A percentile compares a stretch with the other conserved stretches of the same genome.
phyloP scores from a whole-genome alignment of 2,329 filamentous ascomycete species.

The Phialophora verrucosa region DNA sequence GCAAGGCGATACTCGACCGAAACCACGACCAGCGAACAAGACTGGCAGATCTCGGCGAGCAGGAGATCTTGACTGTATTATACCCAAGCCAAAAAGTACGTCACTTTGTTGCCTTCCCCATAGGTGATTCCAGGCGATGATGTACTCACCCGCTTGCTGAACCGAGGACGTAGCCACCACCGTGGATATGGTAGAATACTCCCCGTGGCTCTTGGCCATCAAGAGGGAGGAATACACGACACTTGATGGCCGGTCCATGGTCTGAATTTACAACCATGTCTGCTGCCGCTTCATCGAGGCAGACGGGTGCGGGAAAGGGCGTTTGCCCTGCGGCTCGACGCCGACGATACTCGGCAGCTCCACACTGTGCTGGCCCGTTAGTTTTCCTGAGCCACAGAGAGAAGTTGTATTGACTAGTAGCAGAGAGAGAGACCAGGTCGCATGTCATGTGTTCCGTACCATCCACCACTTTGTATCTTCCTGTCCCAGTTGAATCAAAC shows the following conservation, averaged over 20 bases:
- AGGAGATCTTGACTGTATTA: neutral
- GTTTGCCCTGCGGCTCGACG: neutral
- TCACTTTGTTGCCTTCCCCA: neutral
- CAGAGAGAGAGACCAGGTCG: neutral
- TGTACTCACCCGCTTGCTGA: neutral
- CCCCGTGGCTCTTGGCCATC: neutral
- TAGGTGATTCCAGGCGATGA: neutral
- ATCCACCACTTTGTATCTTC: neutral
- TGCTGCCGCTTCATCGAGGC: neutral
- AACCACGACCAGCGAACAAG: constrained; percentile 4
- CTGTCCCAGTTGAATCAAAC: neutral
- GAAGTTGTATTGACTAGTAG: neutral
- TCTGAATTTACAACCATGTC: neutral
- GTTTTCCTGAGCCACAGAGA: neutral
- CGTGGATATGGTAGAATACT: neutral
- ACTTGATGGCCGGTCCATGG: neutral
- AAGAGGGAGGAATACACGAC: neutral
- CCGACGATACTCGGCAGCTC: neutral
- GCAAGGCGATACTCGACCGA: constrained; percentile 22
- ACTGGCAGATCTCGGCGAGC: neutral
- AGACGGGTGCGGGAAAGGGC: neutral
- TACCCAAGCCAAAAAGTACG: neutral
- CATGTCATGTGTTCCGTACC: neutral
- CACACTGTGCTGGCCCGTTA: neutral
- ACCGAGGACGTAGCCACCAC: neutral